These are phyloP conservation scores for Ophiocordyceps polyrhachis-furcata DNA, from an alignment of 2,329 filamentous ascomycete genomes.

Conservation along the genomic window DNA sequence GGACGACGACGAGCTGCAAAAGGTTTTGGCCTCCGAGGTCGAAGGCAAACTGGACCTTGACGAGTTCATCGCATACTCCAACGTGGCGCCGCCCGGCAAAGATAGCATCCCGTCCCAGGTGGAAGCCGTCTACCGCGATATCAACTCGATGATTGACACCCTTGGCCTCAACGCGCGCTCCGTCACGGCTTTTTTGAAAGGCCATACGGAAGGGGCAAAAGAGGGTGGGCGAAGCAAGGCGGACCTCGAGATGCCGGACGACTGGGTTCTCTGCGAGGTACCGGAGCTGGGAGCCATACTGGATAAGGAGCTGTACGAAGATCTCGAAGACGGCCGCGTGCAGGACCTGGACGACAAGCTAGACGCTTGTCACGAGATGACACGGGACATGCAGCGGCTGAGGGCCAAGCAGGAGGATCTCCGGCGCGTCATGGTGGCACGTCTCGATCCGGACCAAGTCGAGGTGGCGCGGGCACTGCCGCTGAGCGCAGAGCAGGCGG, in stretches of 20 bases:
- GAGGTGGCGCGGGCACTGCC: slow-evolving; percentile 51
- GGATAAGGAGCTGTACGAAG: slow-evolving; percentile 40
- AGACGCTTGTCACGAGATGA: slow-evolving; percentile 45
- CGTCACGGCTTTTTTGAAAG: slow-evolving; percentile 45
- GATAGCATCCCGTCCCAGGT: slow-evolving; percentile 44
- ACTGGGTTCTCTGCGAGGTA: slow-evolving; percentile 63
- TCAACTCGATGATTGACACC: slow-evolving; percentile 88
- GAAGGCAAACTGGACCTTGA: slow-evolving; percentile 44
- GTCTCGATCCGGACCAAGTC: slow-evolving; percentile 46
- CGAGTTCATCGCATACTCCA: slow-evolving; percentile 46
- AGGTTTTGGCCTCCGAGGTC: slow-evolving; percentile 39
- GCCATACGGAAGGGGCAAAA: slow-evolving; percentile 39
- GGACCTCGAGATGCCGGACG: slow-evolving; percentile 49
- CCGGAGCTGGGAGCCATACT: slow-evolving; percentile 47
- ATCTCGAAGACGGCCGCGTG: slow-evolving; percentile 50
- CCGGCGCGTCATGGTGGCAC: slow-evolving; percentile 51
- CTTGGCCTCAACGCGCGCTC: slow-evolving; percentile 65
- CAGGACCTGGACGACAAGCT: slow-evolving; percentile 51
- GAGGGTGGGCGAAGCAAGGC: slow-evolving; percentile 38
- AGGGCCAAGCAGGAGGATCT: slow-evolving; percentile 62
- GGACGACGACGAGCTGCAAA: slow-evolving; percentile 50
- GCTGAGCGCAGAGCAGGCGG: slow-evolving; percentile 66
- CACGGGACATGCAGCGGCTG: slow-evolving; percentile 52
- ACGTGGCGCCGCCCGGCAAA: slow-evolving; percentile 30
- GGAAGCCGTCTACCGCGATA: slow-evolving; percentile 55